Base-by-base conservation (phyloP, 2,329 filamentous ascomycete genomes). In the Lachnum nothofagi region DNA sequence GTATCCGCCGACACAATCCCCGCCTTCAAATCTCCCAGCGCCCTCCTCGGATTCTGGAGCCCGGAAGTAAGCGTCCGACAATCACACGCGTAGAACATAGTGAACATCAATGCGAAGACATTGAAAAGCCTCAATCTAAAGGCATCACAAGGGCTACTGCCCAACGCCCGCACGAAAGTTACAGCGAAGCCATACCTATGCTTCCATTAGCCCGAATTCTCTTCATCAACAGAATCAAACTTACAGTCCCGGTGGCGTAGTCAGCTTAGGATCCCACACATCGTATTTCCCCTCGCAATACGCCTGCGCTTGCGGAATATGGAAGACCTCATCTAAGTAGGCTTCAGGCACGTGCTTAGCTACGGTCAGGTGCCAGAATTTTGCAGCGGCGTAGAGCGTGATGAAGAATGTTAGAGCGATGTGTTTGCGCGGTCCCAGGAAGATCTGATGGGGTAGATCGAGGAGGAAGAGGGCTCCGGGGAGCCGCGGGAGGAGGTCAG, bases 181-280 rank as follows among this genome's bases (percentile, higher is more conserved):
- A 72, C 65, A 0, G 75, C 76, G 4, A 77, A 54, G 14, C 74
- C 56, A 52, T 79, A 79, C 5, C 42, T 19, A 44, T 22, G n/a
- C 17, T 22, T 6, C 31, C 34, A 16, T 7, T 12, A 39, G 4
- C 14, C 25, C 12, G 6, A 27, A 27, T 14, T 10, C 34, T 37
- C 34, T 37, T 20, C n/a, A n/a, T 16, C 34, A 39, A 19, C 37
- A 39, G 64, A 63, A 19, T 42, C 27, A 61, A 47, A 67, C 74
- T 65, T 74, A 89, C 72, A 98, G 72, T 27, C 91, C 93, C 0
- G 93, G 91, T 0, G 93, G 93, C 1, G 93, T 98, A 0, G 93
- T 98, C 64, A 98, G 93, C 67, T 97, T 98, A 51, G 91, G 85
- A 68, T 98, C 91, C 93, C 93, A 98, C 48, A 88, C 76, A 10